These are phyloP conservation scores for Plasmodium gallinaceum DNA, from an alignment of 169 alveolate genomes.

Conservation along the genomic window DNA sequence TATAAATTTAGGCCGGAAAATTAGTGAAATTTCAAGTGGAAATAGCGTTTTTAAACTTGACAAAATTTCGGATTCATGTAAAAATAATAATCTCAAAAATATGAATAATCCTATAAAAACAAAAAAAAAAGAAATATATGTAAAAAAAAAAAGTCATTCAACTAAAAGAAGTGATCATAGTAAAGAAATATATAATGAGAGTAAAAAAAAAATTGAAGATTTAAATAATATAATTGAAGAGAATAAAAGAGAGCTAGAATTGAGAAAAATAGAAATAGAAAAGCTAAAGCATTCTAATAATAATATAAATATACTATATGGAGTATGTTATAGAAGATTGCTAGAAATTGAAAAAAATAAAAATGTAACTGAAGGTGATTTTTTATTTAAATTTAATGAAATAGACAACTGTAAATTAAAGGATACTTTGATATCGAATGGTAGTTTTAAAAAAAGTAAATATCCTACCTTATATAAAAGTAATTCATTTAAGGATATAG, in stretches of 20 bases:
- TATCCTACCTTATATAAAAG: not conserved
- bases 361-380: not conserved
- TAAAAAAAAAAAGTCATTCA: not conserved
- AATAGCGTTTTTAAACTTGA: too few species aligned
- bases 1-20: too few species aligned
- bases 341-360: conserved; percentile 7
- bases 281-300: conserved; percentile 45
- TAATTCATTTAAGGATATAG: not conserved
- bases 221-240: conserved; percentile 33
- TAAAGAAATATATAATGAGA: not conserved
- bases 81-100: not conserved
- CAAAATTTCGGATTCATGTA: too few species aligned
- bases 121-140: not conserved
- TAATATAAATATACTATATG: conserved; percentile 34
- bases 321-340: conserved; percentile 35
- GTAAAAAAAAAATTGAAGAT: conserved; percentile 14
- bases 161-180: not conserved
- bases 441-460: not conserved
- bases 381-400: conserved; percentile 16
- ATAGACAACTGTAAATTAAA: not conserved
- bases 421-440: not conserved
- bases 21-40: too few species aligned
- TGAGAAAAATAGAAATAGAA: conserved; percentile 23
- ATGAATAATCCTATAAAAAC: conserved; percentile 7
- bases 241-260: conserved; percentile 31